Evolutionary conservation across 2,329 filamentous ascomycete genomes (phyloP).

Genomic region (Neofusicoccum ribis): DNA sequence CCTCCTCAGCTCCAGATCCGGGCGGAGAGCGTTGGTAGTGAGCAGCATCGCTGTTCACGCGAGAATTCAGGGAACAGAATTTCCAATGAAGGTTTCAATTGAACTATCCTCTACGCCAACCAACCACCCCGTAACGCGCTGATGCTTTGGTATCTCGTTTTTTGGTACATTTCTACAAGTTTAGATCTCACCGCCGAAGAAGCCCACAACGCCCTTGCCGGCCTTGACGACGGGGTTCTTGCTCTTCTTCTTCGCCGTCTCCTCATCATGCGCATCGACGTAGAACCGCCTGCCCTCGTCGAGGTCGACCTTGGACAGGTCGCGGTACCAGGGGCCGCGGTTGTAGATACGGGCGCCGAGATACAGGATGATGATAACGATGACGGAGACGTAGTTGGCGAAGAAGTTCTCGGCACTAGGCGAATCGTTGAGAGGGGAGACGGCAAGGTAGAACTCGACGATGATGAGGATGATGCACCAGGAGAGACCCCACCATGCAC

Average conservation of each 20-base stretch:
- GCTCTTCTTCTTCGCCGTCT: constrained; percentile 17
- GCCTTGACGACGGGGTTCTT: constrained; percentile 9
- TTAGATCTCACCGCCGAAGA: constrained; percentile 13
- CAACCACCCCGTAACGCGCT: background rate
- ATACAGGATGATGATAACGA: constrained; percentile 46
- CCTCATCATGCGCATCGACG: constrained; percentile 21
- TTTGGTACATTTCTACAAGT: background rate
- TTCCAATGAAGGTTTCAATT: background rate
- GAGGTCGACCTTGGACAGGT: constrained; percentile 37
- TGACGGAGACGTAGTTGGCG: constrained; percentile 48
- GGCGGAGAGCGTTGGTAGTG: no score
- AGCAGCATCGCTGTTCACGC: no score
- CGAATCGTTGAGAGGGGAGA: constrained; percentile 44
- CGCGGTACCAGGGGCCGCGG: constrained; percentile 38
- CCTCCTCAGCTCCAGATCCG: no score
- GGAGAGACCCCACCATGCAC: constrained; percentile 45
- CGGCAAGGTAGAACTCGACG: constrained; percentile 50
- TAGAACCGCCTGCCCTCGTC: constrained; percentile 35
- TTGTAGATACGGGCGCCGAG: constrained; percentile 43
- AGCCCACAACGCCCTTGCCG: constrained; percentile 14
- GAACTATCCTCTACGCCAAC: background rate
- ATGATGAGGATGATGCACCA: constrained; percentile 49
- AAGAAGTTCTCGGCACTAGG: constrained; percentile 47
- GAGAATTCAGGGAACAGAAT: background rate
- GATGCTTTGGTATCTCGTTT: background rate